Evolutionary conservation across 164 flowering plant genomes (phyloP).

Genomic region (Nymphaea thermarum): DNA sequence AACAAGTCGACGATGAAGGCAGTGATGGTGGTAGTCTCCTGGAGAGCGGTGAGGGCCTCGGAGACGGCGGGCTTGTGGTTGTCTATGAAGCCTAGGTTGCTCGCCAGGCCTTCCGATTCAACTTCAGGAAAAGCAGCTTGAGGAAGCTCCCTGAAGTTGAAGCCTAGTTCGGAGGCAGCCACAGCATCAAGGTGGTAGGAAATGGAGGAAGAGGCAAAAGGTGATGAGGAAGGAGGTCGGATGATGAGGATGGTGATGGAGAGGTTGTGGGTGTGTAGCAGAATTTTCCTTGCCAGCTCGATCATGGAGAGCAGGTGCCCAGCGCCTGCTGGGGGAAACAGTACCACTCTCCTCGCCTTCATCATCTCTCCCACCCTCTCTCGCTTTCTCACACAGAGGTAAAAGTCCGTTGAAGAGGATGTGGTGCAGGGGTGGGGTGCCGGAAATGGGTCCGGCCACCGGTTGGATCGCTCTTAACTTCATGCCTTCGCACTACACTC

Average conservation of each 20-base stretch:
- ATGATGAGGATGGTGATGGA: constrained; percentile 22
- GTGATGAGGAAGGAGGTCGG: constrained; percentile 11
- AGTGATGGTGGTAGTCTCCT: constrained; percentile 7
- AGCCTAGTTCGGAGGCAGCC: constrained; percentile 22
- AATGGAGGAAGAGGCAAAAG: constrained; percentile 21
- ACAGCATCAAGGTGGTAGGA: constrained; percentile 4
- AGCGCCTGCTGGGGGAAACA: constrained; percentile 22
- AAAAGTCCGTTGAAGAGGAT: too few relatives aligned
- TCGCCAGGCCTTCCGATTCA: constrained; percentile 1
- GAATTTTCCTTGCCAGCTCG: constrained; percentile 29
- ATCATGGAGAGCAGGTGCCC: constrained; percentile 37
- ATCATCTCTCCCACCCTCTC: background rate
- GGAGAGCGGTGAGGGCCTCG: constrained; percentile 18
- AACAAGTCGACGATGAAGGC: constrained; percentile 32
- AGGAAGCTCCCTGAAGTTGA: constrained; percentile 30
- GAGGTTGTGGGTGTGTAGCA: constrained; percentile 21
- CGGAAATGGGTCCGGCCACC: too few relatives aligned
- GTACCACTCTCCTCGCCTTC: constrained; percentile 6
- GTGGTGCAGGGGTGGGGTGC: too few relatives aligned
- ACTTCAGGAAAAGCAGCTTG: constrained; percentile 4
- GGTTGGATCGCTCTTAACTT: too few relatives aligned
- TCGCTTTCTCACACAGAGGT: too few relatives aligned
- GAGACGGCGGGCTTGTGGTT: constrained; percentile 22
- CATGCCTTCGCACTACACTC: too few relatives aligned
- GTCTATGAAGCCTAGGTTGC: constrained; percentile 13